These are phyloP conservation scores for Sclerotinia trifoliorum DNA, from an alignment of 2,329 filamentous ascomycete species.

Conservation along the genomic window DNA sequence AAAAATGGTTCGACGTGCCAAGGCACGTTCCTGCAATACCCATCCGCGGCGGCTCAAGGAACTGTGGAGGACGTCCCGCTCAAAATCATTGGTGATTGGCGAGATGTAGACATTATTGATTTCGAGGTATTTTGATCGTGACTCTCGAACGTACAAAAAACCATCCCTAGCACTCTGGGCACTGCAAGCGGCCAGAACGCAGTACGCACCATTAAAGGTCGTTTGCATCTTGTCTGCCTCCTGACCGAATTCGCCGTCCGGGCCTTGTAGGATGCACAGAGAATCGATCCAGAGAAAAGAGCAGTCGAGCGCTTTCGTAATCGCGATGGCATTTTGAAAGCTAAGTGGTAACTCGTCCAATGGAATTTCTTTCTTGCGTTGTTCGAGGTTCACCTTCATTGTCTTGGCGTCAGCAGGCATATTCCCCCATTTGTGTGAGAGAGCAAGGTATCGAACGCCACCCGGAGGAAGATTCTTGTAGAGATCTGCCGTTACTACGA, in stretches of 20 bases:
- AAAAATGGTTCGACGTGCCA: slow-evolving; percentile 43
- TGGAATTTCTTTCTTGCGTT: slow-evolving; percentile 16
- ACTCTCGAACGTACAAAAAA: not conserved
- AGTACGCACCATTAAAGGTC: slow-evolving; percentile 29
- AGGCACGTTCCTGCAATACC: slow-evolving; percentile 44
- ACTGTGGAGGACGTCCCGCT: slow-evolving; percentile 38
- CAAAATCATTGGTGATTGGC: slow-evolving; percentile 37
- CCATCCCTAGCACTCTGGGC: not conserved
- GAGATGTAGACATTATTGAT: not conserved
- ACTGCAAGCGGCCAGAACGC: slow-evolving; percentile 17
- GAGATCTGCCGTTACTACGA: not conserved
- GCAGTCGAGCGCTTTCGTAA: slow-evolving; percentile 34
- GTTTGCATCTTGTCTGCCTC: slow-evolving; percentile 34
- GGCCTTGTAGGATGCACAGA: slow-evolving; percentile 40
- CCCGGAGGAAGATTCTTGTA: not conserved
- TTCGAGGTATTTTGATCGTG: not conserved
- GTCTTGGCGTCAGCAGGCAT: slow-evolving; percentile 8
- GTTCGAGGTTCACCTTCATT: slow-evolving; percentile 12
- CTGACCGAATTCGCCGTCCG: slow-evolving; percentile 32
- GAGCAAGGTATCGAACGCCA: slow-evolving; percentile 14
- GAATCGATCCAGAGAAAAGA: slow-evolving; percentile 41
- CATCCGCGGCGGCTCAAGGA: slow-evolving; percentile 42
- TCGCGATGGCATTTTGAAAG: slow-evolving; percentile 36
- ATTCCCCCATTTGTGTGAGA: slow-evolving; percentile 26
- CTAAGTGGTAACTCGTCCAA: slow-evolving; percentile 30